These are phyloP conservation scores for Paraconiothyrium brasiliense DNA, from an alignment of 2,329 filamentous ascomycete genomes.

Conservation along the genomic window DNA sequence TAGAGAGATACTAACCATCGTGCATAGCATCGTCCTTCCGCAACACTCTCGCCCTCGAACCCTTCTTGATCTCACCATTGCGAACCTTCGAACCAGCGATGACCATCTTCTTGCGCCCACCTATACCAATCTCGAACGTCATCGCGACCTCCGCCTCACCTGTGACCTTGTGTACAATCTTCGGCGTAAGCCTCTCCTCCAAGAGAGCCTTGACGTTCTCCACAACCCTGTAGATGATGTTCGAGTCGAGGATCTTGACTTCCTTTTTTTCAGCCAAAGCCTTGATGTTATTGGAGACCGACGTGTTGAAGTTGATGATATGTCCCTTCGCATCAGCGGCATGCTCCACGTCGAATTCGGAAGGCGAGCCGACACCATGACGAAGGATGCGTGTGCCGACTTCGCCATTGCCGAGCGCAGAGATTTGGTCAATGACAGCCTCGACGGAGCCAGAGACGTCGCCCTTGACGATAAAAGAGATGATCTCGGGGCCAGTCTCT, in stretches of 20 bases:
- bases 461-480: constrained; percentile 89
- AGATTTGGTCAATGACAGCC: constrained; percentile 80
- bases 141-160: constrained; percentile 89
- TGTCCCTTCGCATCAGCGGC: constrained; percentile 78
- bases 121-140: constrained; percentile 84
- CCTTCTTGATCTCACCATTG: constrained; percentile 76
- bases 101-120: constrained; percentile 73
- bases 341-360: constrained; percentile 89
- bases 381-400: constrained; percentile 80
- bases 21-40: constrained; percentile 76
- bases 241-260: constrained; percentile 84
- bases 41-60: constrained; percentile 74
- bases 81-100: constrained; percentile 89
- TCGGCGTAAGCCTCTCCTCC: constrained; percentile 73
- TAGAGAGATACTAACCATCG: constrained; percentile 72
- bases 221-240: constrained; percentile 82
- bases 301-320: constrained; percentile 87
- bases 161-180: constrained; percentile 73
- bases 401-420: constrained; percentile 84
- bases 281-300: constrained; percentile 72
- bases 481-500: constrained; percentile 60
- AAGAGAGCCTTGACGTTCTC: constrained; percentile 77
- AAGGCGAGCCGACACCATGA: constrained; percentile 78
- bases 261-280: constrained; percentile 74
- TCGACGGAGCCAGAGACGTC: constrained; percentile 95